phyloP scores from a whole-genome alignment of 2,329 filamentous ascomycete species.

The Botrytis galanthina region DNA sequence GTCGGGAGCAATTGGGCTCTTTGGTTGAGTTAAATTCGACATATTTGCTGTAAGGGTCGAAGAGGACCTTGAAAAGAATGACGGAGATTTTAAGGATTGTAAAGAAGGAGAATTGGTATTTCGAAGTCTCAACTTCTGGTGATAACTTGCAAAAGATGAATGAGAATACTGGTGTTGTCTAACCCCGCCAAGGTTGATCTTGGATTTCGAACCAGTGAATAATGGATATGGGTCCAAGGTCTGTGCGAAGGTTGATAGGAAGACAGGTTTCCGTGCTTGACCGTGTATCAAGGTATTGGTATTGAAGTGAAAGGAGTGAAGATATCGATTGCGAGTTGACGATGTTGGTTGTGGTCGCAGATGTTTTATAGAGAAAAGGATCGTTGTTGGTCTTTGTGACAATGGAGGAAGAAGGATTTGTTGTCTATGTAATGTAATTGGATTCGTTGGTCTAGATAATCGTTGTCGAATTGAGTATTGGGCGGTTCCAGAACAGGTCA shows the following conservation, averaged over 20 bases:
- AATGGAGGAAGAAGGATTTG: not conserved
- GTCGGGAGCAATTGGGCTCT: conserved; percentile 33
- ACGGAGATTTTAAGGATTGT: not conserved
- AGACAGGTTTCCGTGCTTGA: not conserved
- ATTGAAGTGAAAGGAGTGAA: not conserved
- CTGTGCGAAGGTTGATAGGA: conserved; percentile 16
- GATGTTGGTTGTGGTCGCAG: not conserved
- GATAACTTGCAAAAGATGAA: not conserved
- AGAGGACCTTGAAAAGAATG: not conserved
- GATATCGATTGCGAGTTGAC: not conserved
- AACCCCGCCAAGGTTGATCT: conserved; percentile 12
- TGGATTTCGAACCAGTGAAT: conserved; percentile 14
- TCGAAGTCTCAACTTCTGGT: conserved; percentile 4
- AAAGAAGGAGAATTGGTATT: not conserved
- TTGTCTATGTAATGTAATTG: conserved; percentile 2
- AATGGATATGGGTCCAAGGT: conserved; percentile 15
- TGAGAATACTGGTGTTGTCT: not conserved
- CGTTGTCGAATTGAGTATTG: conserved; percentile 9
- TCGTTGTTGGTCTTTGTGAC: conserved; percentile 9
- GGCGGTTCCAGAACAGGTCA: conserved; percentile 12
- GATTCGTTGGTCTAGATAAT: conserved; percentile 13
- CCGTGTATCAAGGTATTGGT: not conserved
- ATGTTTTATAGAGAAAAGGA: not conserved
- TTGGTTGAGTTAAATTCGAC: conserved; percentile 37
- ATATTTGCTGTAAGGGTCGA: conserved; percentile 25